Conservation (phyloP, 139 green algal genomes). For the Coelastrella sp. region DNA sequence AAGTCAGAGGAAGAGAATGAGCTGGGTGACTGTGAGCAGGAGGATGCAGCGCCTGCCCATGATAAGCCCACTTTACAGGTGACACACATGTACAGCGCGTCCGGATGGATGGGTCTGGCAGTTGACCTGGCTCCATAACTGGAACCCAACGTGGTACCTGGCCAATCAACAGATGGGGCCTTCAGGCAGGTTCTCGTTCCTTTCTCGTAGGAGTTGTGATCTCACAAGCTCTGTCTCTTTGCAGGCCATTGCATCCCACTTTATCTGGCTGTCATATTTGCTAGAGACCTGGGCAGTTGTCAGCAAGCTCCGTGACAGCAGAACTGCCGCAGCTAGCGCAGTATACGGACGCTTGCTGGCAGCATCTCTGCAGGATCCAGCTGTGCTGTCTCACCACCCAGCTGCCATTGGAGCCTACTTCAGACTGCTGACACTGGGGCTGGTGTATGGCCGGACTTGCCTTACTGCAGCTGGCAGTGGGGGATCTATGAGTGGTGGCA, state of each 20-base stretch:
- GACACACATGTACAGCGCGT: too few species aligned
- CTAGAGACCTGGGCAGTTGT: conserved; percentile 48
- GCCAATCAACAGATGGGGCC: too few species aligned
- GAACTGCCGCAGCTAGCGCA: conserved; percentile 1
- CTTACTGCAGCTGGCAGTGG: background rate
- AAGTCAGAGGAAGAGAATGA: too few species aligned
- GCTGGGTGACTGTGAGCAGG: too few species aligned
- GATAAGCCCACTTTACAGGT: conserved; percentile 40
- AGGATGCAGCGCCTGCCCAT: too few species aligned
- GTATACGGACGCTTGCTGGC: conserved; percentile 50
- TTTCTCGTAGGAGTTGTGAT: too few species aligned
- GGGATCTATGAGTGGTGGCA: background rate
- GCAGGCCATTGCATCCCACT: conserved; percentile 54
- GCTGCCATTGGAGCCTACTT: conserved; percentile 65
- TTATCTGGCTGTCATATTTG: conserved; percentile 51
- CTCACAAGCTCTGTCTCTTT: background rate
- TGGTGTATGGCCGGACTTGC: conserved; percentile 46
- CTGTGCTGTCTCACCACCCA: conserved; percentile 64
- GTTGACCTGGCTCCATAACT: too few species aligned
- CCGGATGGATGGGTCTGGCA: too few species aligned
- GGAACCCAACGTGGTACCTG: too few species aligned
- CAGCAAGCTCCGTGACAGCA: conserved; percentile 17
- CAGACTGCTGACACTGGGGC: conserved; percentile 63
- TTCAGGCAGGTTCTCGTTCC: too few species aligned
- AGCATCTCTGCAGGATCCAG: conserved; percentile 52